Conservation (phyloP, 2,329 filamentous ascomycete species). For the Zymoseptoria pseudotritici region DNA sequence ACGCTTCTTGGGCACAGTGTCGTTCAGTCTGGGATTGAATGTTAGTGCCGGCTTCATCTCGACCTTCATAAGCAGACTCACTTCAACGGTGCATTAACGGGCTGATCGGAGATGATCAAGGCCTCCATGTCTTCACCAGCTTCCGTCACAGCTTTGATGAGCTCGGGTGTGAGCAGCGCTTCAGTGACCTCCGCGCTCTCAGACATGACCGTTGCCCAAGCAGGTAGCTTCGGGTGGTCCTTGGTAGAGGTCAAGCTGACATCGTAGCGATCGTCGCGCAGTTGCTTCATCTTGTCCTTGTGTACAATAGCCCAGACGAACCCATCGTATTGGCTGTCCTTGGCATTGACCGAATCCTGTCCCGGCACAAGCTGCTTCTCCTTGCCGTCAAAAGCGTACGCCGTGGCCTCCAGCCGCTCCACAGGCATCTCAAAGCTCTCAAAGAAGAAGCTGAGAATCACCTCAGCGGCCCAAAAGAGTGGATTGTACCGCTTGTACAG, state of each 20-base stretch:
- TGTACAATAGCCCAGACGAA: slow-evolving; percentile 95
- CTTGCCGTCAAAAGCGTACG: slow-evolving; percentile 88
- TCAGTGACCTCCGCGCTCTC: slow-evolving; percentile 95
- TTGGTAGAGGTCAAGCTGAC: slow-evolving; percentile 87
- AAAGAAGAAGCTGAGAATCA: slow-evolving; percentile 64
- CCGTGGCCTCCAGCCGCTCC: slow-evolving; percentile 67
- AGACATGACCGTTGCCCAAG: slow-evolving; percentile 90
- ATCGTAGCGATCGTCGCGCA: slow-evolving; percentile 91
- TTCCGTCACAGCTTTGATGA: slow-evolving; percentile 68
- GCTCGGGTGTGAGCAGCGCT: slow-evolving; percentile 74
- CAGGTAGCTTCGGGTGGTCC: slow-evolving; percentile 81
- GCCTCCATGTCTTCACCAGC: slow-evolving; percentile 80
- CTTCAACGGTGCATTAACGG: slow-evolving; percentile 77
- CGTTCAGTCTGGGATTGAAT: slow-evolving; percentile 59
- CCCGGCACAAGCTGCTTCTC: slow-evolving; percentile 67
- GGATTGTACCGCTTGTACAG: slow-evolving; percentile 87
- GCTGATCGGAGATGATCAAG: slow-evolving; percentile 83
- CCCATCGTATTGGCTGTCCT: slow-evolving; percentile 65
- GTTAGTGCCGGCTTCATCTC: slow-evolving; percentile 1
- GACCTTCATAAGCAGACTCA: slow-evolving; percentile 38
- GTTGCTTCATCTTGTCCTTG: slow-evolving; percentile 84
- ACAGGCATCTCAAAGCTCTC: slow-evolving; percentile 63
- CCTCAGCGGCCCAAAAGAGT: slow-evolving; percentile 58
- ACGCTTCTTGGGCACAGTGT: slow-evolving; percentile 78
- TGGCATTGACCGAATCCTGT: slow-evolving; percentile 40